phyloP scores from a whole-genome alignment of 768 basidiomycete species.

The Fistulinella prunicolor region DNA sequence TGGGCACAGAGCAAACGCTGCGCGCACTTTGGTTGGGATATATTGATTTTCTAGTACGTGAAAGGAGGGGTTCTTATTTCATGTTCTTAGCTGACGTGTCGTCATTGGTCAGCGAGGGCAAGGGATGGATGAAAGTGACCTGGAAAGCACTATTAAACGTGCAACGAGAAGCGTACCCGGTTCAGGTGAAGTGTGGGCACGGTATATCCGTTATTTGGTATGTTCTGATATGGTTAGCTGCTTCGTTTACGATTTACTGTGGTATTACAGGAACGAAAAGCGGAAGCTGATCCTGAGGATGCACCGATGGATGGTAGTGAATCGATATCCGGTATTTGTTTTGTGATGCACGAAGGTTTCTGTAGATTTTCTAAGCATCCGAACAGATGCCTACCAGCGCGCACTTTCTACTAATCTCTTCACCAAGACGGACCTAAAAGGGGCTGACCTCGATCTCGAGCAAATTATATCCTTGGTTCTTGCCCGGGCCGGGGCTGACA shows the following conservation, averaged over 20 bases:
- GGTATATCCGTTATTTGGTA: constrained; percentile 72
- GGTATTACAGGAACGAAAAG: constrained; percentile 20
- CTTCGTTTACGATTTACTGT: background rate
- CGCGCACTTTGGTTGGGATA: constrained; percentile 73
- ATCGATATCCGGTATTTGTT: constrained; percentile 23
- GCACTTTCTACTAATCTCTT: constrained; percentile 57
- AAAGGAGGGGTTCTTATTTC: background rate
- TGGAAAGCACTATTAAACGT: constrained; percentile 46
- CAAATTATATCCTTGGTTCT: constrained; percentile 62
- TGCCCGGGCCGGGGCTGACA: constrained; percentile 64
- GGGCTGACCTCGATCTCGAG: constrained; percentile 48
- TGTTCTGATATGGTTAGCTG: constrained; percentile 13
- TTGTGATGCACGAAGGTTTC: background rate
- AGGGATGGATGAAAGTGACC: constrained; percentile 40
- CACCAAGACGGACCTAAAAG: constrained; percentile 27
- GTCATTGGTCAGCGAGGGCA: constrained; percentile 27
- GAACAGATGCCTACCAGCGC: constrained; percentile 53
- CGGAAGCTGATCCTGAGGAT: constrained; percentile 15
- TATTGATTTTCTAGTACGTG: constrained; percentile 62
- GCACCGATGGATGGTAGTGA: constrained; percentile 19
- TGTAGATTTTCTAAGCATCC: constrained; percentile 6
- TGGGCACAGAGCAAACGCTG: constrained; percentile 55
- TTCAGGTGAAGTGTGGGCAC: constrained; percentile 76
- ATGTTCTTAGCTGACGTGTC: background rate
- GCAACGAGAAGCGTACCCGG: constrained; percentile 72